These are phyloP conservation scores for Aegilops tauschii DNA, from an alignment of 176 grass and related monocot species.

Conservation along the genomic window DNA sequence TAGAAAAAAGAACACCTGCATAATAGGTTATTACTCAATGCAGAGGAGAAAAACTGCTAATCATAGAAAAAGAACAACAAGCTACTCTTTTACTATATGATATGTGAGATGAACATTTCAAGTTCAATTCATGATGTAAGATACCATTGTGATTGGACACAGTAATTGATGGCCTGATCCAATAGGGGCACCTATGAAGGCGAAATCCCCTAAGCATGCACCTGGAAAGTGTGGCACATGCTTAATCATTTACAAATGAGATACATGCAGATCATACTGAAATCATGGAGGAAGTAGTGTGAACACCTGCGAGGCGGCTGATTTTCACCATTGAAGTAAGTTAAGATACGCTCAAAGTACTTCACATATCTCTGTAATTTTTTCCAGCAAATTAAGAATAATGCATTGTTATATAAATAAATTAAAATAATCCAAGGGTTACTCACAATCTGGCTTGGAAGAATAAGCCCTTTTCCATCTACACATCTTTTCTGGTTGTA, in stretches of 20 bases:
- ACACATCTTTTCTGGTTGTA: conserved; percentile 99
- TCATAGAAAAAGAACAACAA: conserved; percentile 1
- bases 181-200: conserved; percentile 96
- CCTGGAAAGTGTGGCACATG: conserved; percentile 50
- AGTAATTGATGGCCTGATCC: conserved; percentile 94
- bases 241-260: conserved; percentile 16
- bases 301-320: conserved; percentile 75
- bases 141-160: conserved; percentile 89
- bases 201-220: conserved; percentile 99
- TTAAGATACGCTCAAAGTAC: conserved; percentile 92
- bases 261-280: conserved; percentile 20
- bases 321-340: conserved; percentile 93
- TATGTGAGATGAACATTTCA: conserved; percentile 11
- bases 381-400: conserved; percentile 39
- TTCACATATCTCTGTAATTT: conserved; percentile 93
- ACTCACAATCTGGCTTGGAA: conserved; percentile 99
- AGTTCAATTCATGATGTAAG: conserved; percentile 15
- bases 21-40: conserved; percentile 25
- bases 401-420: not conserved
- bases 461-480: conserved; percentile 97
- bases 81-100: not conserved
- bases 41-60: conserved; percentile 7
- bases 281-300: conserved; percentile 19
- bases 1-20: conserved; percentile 86
- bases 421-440: conserved; percentile 14